Base-by-base conservation (phyloP, 2,329 filamentous ascomycete genomes). In the Colletotrichum lini region DNA sequence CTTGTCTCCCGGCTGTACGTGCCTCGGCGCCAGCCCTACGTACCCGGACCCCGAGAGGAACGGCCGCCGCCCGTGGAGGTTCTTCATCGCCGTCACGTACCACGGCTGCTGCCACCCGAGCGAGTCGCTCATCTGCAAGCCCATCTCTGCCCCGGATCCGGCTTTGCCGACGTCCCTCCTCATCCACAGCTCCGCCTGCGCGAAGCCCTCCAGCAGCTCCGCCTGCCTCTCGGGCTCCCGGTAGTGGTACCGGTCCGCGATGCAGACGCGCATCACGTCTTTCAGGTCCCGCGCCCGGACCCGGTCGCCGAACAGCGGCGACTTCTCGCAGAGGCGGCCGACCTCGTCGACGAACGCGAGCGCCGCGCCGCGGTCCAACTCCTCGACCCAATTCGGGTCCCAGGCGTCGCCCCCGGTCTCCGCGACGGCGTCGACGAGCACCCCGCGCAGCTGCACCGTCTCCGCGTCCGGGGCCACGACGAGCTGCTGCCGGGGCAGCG, bases 1-100 rank as follows among this genome's bases (percentile, higher is more conserved):
- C 58, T 61, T 58, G 15, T 66, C 61, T 3, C 66, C 70, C 1
- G 42, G 44, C 38, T 26, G 35, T 0, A 15, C 53, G 7, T 65
- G 49, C 60, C 35, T 62, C n/a, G 66, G 66, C 9, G 65, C 70
- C 38, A 72, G 18, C 3, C 70, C 70, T 3, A 72, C 57, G 18
- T 65, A 70, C 3, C 66, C 61, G 18, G 67, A 56, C 18, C 59
- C 52, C 26, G 65, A 61, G 15, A 67, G 38, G 35, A 54, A 52
- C 16, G 47, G 65, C 35, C 65, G 56, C 12, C 54, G 50, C 12
- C 56, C 53, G 35, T 67, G 65, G 40, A 62, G 65, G 10, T 54
- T 52, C 38, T 67, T 60, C 50, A 67, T 16, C 8, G 47, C 56
- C 15, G 38, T 62, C 38, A 49, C 15, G 38, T 53, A 62, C 65